Base-by-base conservation (phyloP, 176 grass and related monocot species). In the Oryza punctata region DNA sequence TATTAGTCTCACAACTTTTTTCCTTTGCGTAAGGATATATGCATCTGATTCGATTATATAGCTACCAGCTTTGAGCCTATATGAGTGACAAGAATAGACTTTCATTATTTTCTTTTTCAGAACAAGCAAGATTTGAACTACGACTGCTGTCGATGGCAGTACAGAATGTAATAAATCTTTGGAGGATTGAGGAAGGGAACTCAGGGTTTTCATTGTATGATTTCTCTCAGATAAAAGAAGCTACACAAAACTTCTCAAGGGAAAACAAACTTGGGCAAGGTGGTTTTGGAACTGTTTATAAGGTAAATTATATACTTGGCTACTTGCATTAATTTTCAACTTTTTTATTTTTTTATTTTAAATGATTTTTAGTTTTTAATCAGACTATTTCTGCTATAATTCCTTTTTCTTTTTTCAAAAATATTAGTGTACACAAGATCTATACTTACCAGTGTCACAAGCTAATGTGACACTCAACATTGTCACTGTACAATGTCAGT, bases 231-330 rank as follows among this genome's bases (percentile, higher is more conserved):
- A 78, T 93, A 78, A 84, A 63, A 78, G 64, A 65, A 70, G 94
- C 89, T 60, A 97, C 94, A 83, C 2, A 27, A 7, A 89, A 97
- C 82, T 97, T 97, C 73, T 63, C 84, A 3, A 73, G 50, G 67
- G 70, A 77, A 38, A 97, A 97, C 70, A 93, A 93, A 85, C 91
- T 97, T 38, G 91, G 94, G 75, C 63, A 96, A 89, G 91, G 91
- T 67, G 91, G 94, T 57, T 97, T 93, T 77, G 91, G 94, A 65
- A 54, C 84, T 65, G 91, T 97, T 78, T 97, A 97, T 73, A 97
- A 91, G 94, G 94, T 97, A 35, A 77, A 44, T 74, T 74, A 30
- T 13, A 18, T 76, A 70, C 27, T 67, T 33, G 13, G 4, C 69
- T 49, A 35, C 33, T 35, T 35, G 33, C 33, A 35, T 49, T 12